Evolutionary conservation across 2,329 filamentous ascomycete genomes (phyloP), one percentile per base, ranked within the genome.

Genomic region (Fusarium subglutinans): DNA sequence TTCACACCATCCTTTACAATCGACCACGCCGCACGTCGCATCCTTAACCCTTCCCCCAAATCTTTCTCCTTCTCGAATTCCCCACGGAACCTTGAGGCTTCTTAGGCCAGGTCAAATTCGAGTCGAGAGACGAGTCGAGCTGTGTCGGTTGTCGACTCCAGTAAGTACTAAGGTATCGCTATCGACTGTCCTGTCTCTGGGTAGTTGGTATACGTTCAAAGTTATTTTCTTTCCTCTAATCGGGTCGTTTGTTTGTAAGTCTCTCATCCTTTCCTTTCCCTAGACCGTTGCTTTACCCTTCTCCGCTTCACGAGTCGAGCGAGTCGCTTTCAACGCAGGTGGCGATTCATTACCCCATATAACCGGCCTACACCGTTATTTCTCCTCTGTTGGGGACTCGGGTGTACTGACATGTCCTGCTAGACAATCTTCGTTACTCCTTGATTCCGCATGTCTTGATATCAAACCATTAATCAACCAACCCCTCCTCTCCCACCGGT

Each of bases 281-380:
- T 48, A 37, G 55, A 48, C 55, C 41, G 30, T 58, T 48, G 55
- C 40, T 48, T 51, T 38, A 41, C 43, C 53, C 40, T 67, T 68
- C 57, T 56, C 55, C 57, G 69, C 51, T 66, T 51, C 65, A 70
- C 64, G 70, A 74, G 66, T 71, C 61, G 70, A 71, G 55, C 41
- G 30, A 47, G 55, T 37, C 40, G 55, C 30, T 56, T 28, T 73
- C 59, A 48, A 50, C 61, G 51, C 73, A 78, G 78, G 76, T 78
- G 77, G 75, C 78, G 80, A 82, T 81, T 78, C 82, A 80, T 80
- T 61, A 58, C 47, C 66, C 66, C 55, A 66, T 69, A 57, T 68
- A 70, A 78, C 76, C 77, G 67, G 73, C 55, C 64, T 69, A 59
- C 63, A 64, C 58, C 55, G 62, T 70, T 64, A 62, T 70, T 63